Evolutionary conservation across 257 asterid genomes (phyloP), one percentile per base, ranked within the genome.

Genomic region (Echium plantagineum): DNA sequence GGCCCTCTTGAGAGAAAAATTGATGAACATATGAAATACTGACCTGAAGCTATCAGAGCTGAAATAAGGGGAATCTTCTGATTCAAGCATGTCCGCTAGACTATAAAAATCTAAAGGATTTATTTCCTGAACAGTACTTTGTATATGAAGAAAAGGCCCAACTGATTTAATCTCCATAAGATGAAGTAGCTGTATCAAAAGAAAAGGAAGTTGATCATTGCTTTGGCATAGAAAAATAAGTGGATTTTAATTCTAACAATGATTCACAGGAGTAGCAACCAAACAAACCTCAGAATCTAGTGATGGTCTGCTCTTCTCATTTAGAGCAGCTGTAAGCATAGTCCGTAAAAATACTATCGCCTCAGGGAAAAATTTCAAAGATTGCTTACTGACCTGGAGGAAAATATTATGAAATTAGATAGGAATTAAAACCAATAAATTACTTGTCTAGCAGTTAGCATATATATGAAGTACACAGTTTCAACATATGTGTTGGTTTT

Each of bases 321-420:
- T 85, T 16, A 84, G 75, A 69, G 97, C 94, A 21, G 94, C 79
- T 69, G 78, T 67, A 64, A 89, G 78, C 85, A 81, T 61, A 63
- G 94, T 79, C 61, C 79, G 87, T 7, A 89, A 67, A 71, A 86
- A 93, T 10, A 78, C 69, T 69, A 93, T 64, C 28, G 95, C 95
- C 86, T 89, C 99, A 0, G 99, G 96, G 70, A 86, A 93, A 24
- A 75, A 81, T 69, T 86, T 89, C 32, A 70, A 72, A 32, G 97
- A 89, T 69, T 86, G 96, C 59, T 73, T 71, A 57, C 78, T 15
- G 66, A 81, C 73, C 97, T 93, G 83, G 71, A 72, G 58, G 60
- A 24, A 38, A 42, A 70, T 59, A n/a, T 66, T 18, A 17, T 10
- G 48, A 61, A 16, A 59, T 62, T 57, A 49, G 51, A 62, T 61